A percentile compares a stretch with the other conserved stretches of the same genome.
Conservation (phyloP, 768 basidiomycete genomes). For the Suillus luteus region DNA sequence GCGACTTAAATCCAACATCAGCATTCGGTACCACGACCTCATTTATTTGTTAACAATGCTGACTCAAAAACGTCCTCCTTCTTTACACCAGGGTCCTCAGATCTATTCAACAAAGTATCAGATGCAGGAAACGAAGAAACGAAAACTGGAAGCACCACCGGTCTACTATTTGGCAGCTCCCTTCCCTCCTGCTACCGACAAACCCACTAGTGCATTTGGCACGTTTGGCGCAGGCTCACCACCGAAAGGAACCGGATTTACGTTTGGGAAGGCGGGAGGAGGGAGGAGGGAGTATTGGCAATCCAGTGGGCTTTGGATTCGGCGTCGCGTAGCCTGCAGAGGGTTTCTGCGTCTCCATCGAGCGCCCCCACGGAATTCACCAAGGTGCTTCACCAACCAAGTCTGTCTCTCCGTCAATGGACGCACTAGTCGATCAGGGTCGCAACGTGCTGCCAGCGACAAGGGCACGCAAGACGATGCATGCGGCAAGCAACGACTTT, state of each 20-base stretch:
- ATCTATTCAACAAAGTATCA: conserved; percentile 6
- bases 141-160: conserved; percentile 3
- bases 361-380: conserved; percentile 23
- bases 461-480: conserved; percentile 19
- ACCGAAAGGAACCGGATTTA: conserved; percentile 26
- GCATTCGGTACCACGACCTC: conserved; percentile 24
- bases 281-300: conserved; percentile 64
- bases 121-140: conserved; percentile 18
- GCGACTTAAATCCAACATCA: conserved; percentile 30
- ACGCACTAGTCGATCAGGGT: conserved; percentile 28
- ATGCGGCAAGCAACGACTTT: too few species aligned
- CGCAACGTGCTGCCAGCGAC: conserved; percentile 35
- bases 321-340: conserved; percentile 23
- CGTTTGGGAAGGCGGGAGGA: conserved; percentile 33
- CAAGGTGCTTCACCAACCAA: conserved; percentile 27
- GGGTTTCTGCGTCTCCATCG: conserved; percentile 15
- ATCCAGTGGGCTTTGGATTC: conserved; percentile 63
- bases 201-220: conserved; percentile 30
- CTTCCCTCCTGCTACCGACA: conserved; percentile 20
- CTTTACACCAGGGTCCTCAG: conserved; percentile 16
- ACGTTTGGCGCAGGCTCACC: conserved; percentile 28
- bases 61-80: conserved; percentile 21
- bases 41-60: conserved; percentile 26
- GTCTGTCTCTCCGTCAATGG: conserved; percentile 25
- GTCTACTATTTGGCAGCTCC: conserved; percentile 25